Percentiles rank a stretch among this genome's conserved stretches.
These are phyloP conservation scores for Boletus semigastroideus DNA, from an alignment of 1,284 basidiomycete genomes.

Conservation along the genomic window DNA sequence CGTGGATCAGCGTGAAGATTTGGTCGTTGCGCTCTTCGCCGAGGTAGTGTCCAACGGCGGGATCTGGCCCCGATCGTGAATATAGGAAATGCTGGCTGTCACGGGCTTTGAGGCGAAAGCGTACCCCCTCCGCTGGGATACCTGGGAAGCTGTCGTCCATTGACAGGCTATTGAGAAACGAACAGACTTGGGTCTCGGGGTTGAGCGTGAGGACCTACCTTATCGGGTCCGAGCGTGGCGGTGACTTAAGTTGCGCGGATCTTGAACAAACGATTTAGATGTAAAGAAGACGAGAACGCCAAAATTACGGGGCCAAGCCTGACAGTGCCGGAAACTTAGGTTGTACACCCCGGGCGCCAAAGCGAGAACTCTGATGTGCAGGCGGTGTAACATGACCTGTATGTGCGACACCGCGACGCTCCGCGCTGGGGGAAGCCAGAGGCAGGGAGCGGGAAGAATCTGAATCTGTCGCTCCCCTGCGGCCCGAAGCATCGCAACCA, in stretches of 20 bases:
- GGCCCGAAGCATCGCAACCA: no score
- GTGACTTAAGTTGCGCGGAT: no score
- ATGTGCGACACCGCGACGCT: no score
- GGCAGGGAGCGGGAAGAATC: no score
- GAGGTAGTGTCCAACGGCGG: neutral
- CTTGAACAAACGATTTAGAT: no score
- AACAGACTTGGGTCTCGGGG: neutral
- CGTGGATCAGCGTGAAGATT: slow-evolving; percentile 6
- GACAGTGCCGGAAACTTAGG: no score
- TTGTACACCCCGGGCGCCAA: no score
- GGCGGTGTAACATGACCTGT: no score
- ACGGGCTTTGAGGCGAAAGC: slow-evolving; percentile 1
- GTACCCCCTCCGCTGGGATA: slow-evolving; percentile 1
- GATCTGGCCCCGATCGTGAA: neutral
- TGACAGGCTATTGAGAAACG: neutral
- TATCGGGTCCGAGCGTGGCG: neutral
- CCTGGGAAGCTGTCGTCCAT: neutral
- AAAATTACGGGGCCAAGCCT: neutral
- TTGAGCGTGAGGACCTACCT: neutral
- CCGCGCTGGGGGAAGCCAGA: no score
- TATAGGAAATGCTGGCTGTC: slow-evolving; percentile 1
- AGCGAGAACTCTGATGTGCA: no score
- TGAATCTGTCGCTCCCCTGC: no score
- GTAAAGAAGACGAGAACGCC: no score
- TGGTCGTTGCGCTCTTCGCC: neutral